Base-by-base conservation (phyloP, 352 stramenopile species). In the Pythium plurisporium region DNA sequence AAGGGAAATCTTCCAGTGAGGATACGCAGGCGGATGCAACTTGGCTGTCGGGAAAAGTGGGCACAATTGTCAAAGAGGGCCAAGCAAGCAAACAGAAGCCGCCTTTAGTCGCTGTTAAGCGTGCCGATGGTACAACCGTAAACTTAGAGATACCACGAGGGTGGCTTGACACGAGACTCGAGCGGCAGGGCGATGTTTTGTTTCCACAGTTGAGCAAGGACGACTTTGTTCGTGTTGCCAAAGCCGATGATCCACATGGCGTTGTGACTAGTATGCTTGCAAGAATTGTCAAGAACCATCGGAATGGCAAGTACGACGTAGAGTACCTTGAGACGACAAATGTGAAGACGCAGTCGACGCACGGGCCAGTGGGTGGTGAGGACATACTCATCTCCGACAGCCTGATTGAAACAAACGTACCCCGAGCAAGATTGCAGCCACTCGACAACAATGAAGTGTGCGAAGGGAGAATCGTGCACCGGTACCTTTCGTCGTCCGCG, bases 261-360 rank as follows among this genome's bases (percentile, higher is more conserved):
- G 11, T 2, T 8, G 20, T 34, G 15, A 29, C 12, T 26, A 37
- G 38, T 29, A 42, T 43, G 11, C 73, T 65, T 3, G 78, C 64
- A 30, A 69, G 69, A 34, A 59, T 88, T 37, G 25, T 59, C 0
- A 63, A 69, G 33, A 75, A 70, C 26, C 50, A 75, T 27, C 67
- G 74, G 20, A 82, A 82, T 57, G 74, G 68, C 4, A 65, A 59
- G 26, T 89, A 89, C 43, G 65, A 79, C 17, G 53, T 89, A n/a
- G 51, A 61, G 55, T 86, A 72, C 40, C 11, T 84, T 2, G 79
- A 87, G 55, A 58, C 51, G 4, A 54, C 58, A 2, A 25, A 51
- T 11, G 42, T 49, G 2, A 25, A 10, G 62, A 19, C 25, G 14
- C 17, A 59, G 42, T 4, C 11, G n/a, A n/a, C n/a, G n/a, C n/a